Percentiles rank a stretch among this genome's conserved stretches.
Conservation (phyloP, 768 basidiomycete species). For the Mycena floridula region DNA sequence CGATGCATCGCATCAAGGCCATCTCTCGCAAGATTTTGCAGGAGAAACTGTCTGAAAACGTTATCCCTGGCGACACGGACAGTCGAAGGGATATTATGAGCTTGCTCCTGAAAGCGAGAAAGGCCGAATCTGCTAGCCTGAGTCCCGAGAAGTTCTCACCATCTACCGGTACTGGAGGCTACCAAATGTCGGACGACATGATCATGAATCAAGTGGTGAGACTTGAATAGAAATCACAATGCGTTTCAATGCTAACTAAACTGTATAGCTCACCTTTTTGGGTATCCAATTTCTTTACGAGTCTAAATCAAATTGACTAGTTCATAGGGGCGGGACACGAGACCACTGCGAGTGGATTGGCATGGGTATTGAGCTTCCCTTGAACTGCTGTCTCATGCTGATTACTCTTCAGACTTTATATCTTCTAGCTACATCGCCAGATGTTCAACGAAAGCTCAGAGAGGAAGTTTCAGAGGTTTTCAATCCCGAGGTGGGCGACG, state of each 20-base stretch:
- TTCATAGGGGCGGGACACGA: conserved; percentile 20
- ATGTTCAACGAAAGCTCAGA: conserved; percentile 43
- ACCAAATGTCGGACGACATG: conserved; percentile 38
- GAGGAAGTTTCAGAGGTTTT: conserved; percentile 43
- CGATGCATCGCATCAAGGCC: conserved; percentile 35
- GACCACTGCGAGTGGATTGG: conserved; percentile 33
- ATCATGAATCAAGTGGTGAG: conserved; percentile 49
- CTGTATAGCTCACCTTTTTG: conserved; percentile 15
- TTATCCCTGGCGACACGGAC: conserved; percentile 27
- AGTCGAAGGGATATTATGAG: conserved; percentile 48
- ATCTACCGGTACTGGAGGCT: too few species aligned
- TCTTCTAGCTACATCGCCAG: conserved; percentile 45
- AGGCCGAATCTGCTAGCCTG: conserved; percentile 10
- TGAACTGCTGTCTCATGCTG: conserved; percentile 1
- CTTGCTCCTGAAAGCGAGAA: conserved; percentile 39
- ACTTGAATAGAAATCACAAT: too few species aligned
- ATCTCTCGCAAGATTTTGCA: conserved; percentile 34
- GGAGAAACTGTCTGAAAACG: conserved; percentile 32
- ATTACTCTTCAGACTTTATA: conserved; percentile 33
- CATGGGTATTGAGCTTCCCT: conserved; percentile 27
- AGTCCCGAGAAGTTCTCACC: neutral
- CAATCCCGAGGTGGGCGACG: neutral
- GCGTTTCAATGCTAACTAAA: too few species aligned
- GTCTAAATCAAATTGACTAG: too few species aligned
- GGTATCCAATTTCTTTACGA: neutral